phyloP scores from a whole-genome alignment of 345 rosid genomes.

The Lagerstroemia speciosa region DNA sequence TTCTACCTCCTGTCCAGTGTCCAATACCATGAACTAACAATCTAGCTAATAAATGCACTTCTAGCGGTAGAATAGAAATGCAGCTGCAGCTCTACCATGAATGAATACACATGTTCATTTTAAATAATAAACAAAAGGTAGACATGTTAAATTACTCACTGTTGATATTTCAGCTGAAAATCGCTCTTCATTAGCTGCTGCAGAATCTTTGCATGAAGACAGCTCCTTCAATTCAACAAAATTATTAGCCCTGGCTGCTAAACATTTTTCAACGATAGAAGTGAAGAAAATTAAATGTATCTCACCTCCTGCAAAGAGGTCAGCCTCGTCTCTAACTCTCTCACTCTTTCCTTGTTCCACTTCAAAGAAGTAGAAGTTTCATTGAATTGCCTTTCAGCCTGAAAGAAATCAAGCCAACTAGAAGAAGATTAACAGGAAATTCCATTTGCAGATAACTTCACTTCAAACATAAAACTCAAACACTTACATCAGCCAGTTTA shows the following conservation, averaged over 20 bases:
- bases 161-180: slow-evolving; percentile 68
- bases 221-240: slow-evolving; percentile 45
- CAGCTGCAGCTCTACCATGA: neutral
- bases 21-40: neutral
- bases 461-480: neutral
- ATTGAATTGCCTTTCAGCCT: slow-evolving; percentile 53
- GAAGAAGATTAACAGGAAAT: neutral
- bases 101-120: no score
- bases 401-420: neutral
- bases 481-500: slow-evolving; percentile 62
- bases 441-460: neutral
- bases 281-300: neutral
- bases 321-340: slow-evolving; percentile 56
- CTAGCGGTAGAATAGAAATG: neutral
- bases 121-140: slow-evolving; percentile 1
- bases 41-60: neutral
- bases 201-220: slow-evolving; percentile 57
- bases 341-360: slow-evolving; percentile 68
- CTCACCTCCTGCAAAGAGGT: slow-evolving; percentile 58
- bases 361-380: slow-evolving; percentile 60
- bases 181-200: slow-evolving; percentile 62
- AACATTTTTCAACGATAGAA: slow-evolving; percentile 5
- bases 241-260: slow-evolving; percentile 10
- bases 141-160: slow-evolving; percentile 34
- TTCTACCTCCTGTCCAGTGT: neutral